Base-by-base conservation (phyloP, 306 rosid species). In the Hippophae gyantsensis region DNA sequence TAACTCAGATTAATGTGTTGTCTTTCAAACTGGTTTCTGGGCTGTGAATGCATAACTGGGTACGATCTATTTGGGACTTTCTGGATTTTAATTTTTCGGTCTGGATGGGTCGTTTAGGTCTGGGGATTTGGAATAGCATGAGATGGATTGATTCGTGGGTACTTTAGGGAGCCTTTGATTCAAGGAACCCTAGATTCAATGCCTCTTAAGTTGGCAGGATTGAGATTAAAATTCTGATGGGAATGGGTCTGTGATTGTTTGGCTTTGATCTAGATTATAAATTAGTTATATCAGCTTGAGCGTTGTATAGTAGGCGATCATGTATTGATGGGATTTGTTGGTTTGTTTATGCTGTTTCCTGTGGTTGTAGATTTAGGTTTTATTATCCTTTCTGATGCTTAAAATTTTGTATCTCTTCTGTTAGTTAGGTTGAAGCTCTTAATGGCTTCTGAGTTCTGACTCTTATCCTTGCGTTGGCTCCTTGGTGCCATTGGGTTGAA, bases 161-260 rank as follows among this genome's bases (percentile, higher is more conserved):
- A 41, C 14, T 40, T 52, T 2, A 66, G 58, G 42, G 53, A 64
- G 40, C 54, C 47, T 48, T 50, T 72, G 67, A 51, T 38, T 52
- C 13, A 52, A 57, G 69, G 72, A 83, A 83, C 87, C 90, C 83
- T 81, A 80, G 71, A 74, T 56, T 43, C 50, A 60, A 67, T 68
- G 74, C 57, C 65, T 43, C 69, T 55, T 56, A 14, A 52, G 72
- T 60, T 48, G 46, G 32, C 61, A 48, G 69, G 70, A 49, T 69
- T 49, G 53, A 8, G 53, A 12, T 49, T 49, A 13, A 32, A 49
- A 49, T 12, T 13, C 25, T 49, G 14, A 49, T 64, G 9, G 46
- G 62, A 49, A 54, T 66, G 23, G 23, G n/a, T 48, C 56, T 56
- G n/a, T 51, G 57, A 13, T 14, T 5, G 56, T 64, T 13, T 45